Evolutionary conservation across 805 yeast species (phyloP), one percentile per base, ranked within the genome.

Genomic region (Cyberlindnera saturnus): DNA sequence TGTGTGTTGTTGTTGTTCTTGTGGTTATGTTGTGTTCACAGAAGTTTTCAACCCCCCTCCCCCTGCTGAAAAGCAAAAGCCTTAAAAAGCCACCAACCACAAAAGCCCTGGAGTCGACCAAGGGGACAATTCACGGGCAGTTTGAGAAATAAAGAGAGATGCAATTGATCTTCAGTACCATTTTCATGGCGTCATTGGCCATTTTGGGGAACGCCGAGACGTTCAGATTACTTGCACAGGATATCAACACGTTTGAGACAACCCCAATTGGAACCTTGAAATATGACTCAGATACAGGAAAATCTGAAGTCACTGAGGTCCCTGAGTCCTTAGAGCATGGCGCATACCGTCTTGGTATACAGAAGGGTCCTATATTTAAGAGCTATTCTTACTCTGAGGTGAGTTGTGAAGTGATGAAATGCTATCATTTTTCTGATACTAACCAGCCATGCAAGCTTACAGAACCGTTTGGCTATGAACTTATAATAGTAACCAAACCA

Each of bases 291-390:
- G 51, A 44, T 13, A 7, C 41, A 3, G 17, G 39, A 7, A 9
- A 35, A 4, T 17, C 38, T 4, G 43, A 40, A 19, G 36, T 36
- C 4, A 38, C 31, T 1, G 48, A 40, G 30, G 41, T 37, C 1
- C 41, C 40, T 8, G 44, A 38, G 14, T 3, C 3, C 4, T 4
- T 32, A 9, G 44, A 35, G 1, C 15, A 34, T 3, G 59, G 55
- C 4, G n/a, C 39, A 3, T 56, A 55, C 45, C 53, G 59, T 32
- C 34, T 58, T 5, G 61, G 61, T 13, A 50, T 55, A 4, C 45
- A 50, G 26, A 37, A 46, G 15, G 52, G 50, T 11, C 36, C 41
- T 3, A 31, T 28, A 3, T 47, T 46, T 34, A 47, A 45, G 38
- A 48, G 56, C 37, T 56, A 49, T 31, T 37, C 43, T 11, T 45